Base-by-base conservation (phyloP, 2,329 filamentous ascomycete genomes). In the Pseudopyricularia javanii region DNA sequence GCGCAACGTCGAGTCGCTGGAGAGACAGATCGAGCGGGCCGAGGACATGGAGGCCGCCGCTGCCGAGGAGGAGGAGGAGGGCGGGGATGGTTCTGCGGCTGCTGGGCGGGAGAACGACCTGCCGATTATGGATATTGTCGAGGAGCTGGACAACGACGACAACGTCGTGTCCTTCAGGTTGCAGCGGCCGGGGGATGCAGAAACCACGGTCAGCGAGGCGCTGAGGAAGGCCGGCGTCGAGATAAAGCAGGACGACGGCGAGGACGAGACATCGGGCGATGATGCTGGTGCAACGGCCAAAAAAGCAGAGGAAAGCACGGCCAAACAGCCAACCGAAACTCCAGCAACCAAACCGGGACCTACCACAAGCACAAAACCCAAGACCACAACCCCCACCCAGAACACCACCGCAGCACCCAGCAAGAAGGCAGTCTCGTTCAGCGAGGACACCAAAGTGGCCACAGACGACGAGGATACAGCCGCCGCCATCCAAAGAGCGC, bases 121-220 rank as follows among this genome's bases (percentile, higher is more conserved):
- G 51, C 87, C 90, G 0, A 79, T 97, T 54, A 91, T 86, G 32
- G 93, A 97, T 61, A 97, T 98, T 58, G 74, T 89, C 53, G 93
- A 98, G 68, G 82, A 95, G 69, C 73, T 97, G 24, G 93, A 97
- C 62, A 91, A 96, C 8, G 80, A 95, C 11, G 93, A 84, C 53
- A 93, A 95, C 61, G 78, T 97, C 4, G 68, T 95, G 50, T 86
- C 80, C 0, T 82, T 78, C 59, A 78, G 72, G 53, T 70, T 85
- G 30, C 79, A 82, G 35, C 79, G 71, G n/a, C 85, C 89, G 0
- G 85, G 83, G 7, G 79, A 85, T 51, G 72, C 77, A 14, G 79
- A 86, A 17, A 73, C 81, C 8, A 79, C 86, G 58, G 72, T 96
- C 4, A 65, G 86, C 15, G 82, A 91, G 50, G 79, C 83, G 1